These are phyloP conservation scores for Jamesozyma piceae DNA, from an alignment of 805 yeast species.

Conservation along the genomic window DNA sequence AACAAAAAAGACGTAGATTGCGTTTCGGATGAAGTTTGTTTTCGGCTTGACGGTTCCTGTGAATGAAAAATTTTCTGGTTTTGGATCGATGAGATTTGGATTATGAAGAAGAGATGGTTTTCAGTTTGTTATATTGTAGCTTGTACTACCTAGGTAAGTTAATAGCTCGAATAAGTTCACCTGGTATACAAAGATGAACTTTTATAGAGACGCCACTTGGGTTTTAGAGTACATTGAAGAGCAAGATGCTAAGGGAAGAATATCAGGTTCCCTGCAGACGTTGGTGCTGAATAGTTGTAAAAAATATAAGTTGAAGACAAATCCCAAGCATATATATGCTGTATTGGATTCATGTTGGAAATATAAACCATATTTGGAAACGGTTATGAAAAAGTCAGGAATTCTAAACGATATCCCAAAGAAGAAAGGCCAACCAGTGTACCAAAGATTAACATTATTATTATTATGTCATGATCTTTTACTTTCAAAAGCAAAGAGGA, in stretches of 20 bases:
- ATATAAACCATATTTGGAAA: constrained; percentile 54
- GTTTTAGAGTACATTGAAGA: constrained; percentile 27
- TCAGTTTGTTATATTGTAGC: too few species aligned
- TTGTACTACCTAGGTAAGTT: too few species aligned
- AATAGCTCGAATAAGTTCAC: too few species aligned
- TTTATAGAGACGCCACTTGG: constrained; percentile 36
- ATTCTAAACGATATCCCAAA: constrained; percentile 42
- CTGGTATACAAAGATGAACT: constrained; percentile 16
- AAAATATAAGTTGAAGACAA: constrained; percentile 40
- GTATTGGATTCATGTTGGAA: constrained; percentile 68
- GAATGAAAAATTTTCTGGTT: not conserved
- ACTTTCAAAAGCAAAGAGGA: constrained; percentile 64
- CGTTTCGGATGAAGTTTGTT: not conserved
- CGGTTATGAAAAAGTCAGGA: constrained; percentile 57
- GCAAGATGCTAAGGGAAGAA: constrained; percentile 24
- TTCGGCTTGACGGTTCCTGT: not conserved
- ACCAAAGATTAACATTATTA: constrained; percentile 30
- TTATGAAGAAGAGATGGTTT: too few species aligned
- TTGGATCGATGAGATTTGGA: not conserved
- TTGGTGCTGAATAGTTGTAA: constrained; percentile 44
- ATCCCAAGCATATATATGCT: constrained; percentile 84
- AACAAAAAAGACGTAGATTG: not conserved
- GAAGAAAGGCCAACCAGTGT: constrained; percentile 41
- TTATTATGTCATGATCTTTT: constrained; percentile 75
- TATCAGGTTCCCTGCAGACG: constrained; percentile 46